A percentile compares a stretch with the other conserved stretches of the same genome.
Conservation (phyloP, 2,329 filamentous ascomycete genomes). For the Hypoxylon rubiginosum region DNA sequence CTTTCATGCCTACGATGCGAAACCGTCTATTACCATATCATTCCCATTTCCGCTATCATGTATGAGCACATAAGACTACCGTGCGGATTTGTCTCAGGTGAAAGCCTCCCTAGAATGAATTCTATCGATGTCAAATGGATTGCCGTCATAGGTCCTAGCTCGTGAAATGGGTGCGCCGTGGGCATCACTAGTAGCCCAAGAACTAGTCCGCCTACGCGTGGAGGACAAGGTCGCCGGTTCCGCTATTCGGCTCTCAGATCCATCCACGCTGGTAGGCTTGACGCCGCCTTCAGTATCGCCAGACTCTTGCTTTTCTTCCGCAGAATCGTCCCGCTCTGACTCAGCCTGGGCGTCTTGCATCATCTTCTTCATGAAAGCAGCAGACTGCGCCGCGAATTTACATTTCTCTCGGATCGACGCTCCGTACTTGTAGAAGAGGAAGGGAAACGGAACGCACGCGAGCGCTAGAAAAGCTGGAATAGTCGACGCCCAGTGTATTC, state of each 20-base stretch:
- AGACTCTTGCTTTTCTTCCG: constrained; percentile 48
- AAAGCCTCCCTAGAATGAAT: constrained; percentile 57
- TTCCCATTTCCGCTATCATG: background rate
- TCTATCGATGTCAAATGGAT: constrained; percentile 59
- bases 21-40: background rate
- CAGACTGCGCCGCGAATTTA: constrained; percentile 76
- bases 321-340: constrained; percentile 38
- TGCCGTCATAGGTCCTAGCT: constrained; percentile 54
- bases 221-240: background rate
- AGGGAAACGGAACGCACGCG: constrained; percentile 78
- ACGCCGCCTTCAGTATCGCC: constrained; percentile 43
- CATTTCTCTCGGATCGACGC: constrained; percentile 72
- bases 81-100: background rate
- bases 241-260: constrained; percentile 4
- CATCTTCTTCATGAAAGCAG: constrained; percentile 66
- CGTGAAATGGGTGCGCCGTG: background rate
- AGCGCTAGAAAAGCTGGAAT: constrained; percentile 81
- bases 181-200: constrained; percentile 8
- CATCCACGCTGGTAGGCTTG: constrained; percentile 7
- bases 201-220: constrained; percentile 8
- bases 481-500: constrained; percentile 79
- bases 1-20: too few species aligned
- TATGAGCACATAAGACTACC: background rate
- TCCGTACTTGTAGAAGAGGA: constrained; percentile 81
- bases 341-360: constrained; percentile 40